These are phyloP conservation scores for Podaxis mareebaensis DNA, from an alignment of 768 basidiomycete genomes.

Conservation along the genomic window DNA sequence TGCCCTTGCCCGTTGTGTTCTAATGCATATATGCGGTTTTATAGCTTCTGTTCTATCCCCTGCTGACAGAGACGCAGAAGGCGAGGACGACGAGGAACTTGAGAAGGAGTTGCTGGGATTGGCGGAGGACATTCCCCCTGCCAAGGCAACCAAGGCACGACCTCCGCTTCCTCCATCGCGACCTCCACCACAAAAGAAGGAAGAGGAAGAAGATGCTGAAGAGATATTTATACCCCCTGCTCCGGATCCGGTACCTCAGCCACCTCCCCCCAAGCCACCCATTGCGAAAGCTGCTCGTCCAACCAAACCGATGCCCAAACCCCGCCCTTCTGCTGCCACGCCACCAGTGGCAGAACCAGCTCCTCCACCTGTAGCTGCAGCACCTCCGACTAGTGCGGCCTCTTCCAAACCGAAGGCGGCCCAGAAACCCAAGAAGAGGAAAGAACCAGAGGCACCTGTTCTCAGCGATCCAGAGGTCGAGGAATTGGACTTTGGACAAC, in stretches of 20 bases:
- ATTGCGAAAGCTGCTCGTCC: conserved; percentile 29
- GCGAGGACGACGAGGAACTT: conserved; percentile 40
- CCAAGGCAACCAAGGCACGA: conserved; percentile 21
- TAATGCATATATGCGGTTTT: conserved; percentile 13
- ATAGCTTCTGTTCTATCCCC: conserved; percentile 26
- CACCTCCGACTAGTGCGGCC: conserved; percentile 33
- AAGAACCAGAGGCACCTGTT: background rate
- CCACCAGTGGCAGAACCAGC: conserved; percentile 20
- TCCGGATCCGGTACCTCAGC: conserved; percentile 24
- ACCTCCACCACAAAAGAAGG: conserved; percentile 20
- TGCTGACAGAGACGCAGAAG: conserved; percentile 31
- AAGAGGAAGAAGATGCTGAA: conserved; percentile 38
- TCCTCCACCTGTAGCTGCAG: conserved; percentile 25
- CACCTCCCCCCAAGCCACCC: conserved; percentile 32
- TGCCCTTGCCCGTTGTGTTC: conserved; percentile 4
- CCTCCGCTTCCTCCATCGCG: conserved; percentile 9
- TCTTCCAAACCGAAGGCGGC: conserved; percentile 19
- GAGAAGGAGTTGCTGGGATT: conserved; percentile 37
- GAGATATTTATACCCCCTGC: conserved; percentile 28
- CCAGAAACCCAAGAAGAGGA: conserved; percentile 10
- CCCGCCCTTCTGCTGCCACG: conserved; percentile 14
- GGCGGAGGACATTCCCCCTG: conserved; percentile 14
- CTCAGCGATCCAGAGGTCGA: conserved; percentile 10
- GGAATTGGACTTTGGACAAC: conserved; percentile 10
- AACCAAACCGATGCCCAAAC: conserved; percentile 29